A percentile compares a stretch with the other conserved stretches of the same genome.
Conservation (phyloP, 768 basidiomycete genomes). For the Cyclocybe aegerita region DNA sequence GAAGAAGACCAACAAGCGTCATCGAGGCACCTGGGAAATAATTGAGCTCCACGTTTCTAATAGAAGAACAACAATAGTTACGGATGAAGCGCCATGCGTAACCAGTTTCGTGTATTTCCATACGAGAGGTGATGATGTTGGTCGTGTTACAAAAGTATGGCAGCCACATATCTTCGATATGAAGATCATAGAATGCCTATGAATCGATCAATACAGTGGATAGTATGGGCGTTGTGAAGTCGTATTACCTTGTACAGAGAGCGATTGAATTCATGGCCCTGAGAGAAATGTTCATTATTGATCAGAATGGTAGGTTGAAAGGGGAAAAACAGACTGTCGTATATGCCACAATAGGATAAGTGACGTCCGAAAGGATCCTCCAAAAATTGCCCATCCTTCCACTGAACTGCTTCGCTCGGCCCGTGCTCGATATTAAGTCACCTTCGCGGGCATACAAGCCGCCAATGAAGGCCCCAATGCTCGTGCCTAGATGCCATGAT, state of each 20-base stretch:
- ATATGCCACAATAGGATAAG: conserved; percentile 89
- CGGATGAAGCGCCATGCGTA: conserved; percentile 97
- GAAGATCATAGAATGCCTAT: conserved; percentile 88
- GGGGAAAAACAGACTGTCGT: conserved; percentile 59
- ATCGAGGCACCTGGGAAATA: conserved; percentile 79
- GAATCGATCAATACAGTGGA: conserved; percentile 2
- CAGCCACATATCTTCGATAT: conserved; percentile 98
- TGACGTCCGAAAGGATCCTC: conserved; percentile 91
- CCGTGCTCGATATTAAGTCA: conserved; percentile 82
- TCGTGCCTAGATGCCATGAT: conserved; percentile 53
- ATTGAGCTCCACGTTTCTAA: conserved; percentile 3
- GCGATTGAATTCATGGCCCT: conserved; percentile 96
- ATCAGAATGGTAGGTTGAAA: not conserved
- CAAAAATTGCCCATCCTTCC: conserved; percentile 92
- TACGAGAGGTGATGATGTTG: conserved; percentile 92
- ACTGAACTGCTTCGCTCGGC: conserved; percentile 89
- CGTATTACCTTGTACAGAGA: conserved; percentile 79
- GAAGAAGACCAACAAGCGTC: conserved; percentile 93
- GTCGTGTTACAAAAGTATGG: conserved; percentile 98
- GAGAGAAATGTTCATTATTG: conserved; percentile 9
- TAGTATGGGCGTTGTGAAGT: not conserved
- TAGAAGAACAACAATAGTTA: conserved; percentile 29
- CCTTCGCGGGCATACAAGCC: conserved; percentile 95
- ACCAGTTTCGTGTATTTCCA: conserved; percentile 98
- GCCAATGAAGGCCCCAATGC: conserved; percentile 90